These are phyloP conservation scores for cucumber (Cucumis sativus) DNA, from an alignment of 306 rosid genomes.

Conservation along the genomic window Cucumber_9930_V3 NC_026658.2:2860001-2860500, in stretches of 20 bases:
- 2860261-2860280: constrained; percentile 93
- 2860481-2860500: constrained; percentile 41
- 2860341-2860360: constrained; percentile 96
- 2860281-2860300: constrained; percentile 81
- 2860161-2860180: constrained; percentile 87
- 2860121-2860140: constrained; percentile 7
- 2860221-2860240: constrained; percentile 84
- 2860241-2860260: constrained; percentile 99
- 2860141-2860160: constrained; percentile 95
- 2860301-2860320: constrained; percentile 83
- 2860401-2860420: constrained; percentile 92
- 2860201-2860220: constrained; percentile 84
- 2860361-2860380: constrained; percentile 99
- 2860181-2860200: constrained; percentile 90
- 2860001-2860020: not conserved
- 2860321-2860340: constrained; percentile 95
- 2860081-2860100: not conserved
- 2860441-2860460: constrained; percentile 97
- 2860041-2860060: not conserved
- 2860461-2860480: constrained; percentile 85
- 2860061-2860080: not conserved
- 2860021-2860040: not conserved
- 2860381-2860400: constrained; percentile 75
- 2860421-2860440: constrained; percentile 82
- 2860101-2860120: not conserved